Percentiles rank a stretch among this genome's conserved stretches.
phyloP scores from a whole-genome alignment of 768 basidiomycete genomes.

The Coprinopsis sp. region DNA sequence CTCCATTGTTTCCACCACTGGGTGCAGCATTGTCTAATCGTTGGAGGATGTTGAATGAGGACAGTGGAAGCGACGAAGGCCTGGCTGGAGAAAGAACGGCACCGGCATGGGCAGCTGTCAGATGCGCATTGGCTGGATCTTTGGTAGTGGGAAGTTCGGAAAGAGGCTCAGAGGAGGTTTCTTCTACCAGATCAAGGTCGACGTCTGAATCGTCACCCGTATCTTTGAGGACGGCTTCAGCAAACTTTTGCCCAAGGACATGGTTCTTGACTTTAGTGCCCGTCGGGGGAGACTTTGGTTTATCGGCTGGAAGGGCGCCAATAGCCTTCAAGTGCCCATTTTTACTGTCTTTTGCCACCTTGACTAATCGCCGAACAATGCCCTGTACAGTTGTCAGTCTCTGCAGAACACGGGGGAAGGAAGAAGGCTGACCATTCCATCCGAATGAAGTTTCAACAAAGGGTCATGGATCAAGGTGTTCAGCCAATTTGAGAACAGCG shows the following conservation, averaged over 20 bases:
- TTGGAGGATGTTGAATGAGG: constrained; percentile 59
- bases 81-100: constrained; percentile 34
- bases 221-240: constrained; percentile 43
- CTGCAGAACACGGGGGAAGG: constrained; percentile 9
- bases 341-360: constrained; percentile 80
- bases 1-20: constrained; percentile 18
- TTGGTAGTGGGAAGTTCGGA: constrained; percentile 29
- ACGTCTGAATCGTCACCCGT: constrained; percentile 69
- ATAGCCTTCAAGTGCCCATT: constrained; percentile 44
- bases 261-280: constrained; percentile 34
- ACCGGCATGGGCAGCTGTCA: constrained; percentile 35
- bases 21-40: constrained; percentile 46
- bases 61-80: constrained; percentile 42
- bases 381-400: constrained; percentile 39
- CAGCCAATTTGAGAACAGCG: constrained; percentile 72
- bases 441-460: constrained; percentile 57
- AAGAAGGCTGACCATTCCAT: constrained; percentile 59
- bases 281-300: constrained; percentile 31
- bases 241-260: constrained; percentile 59
- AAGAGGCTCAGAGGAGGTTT: constrained; percentile 29
- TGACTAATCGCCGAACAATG: constrained; percentile 78
- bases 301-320: constrained; percentile 24
- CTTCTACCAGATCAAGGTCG: constrained; percentile 72
- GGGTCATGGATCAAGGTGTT: constrained; percentile 74
- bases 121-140: constrained; percentile 47